Base-by-base conservation (phyloP, 129 eudicot genomes). In the Dittrichia graveolens region DNA sequence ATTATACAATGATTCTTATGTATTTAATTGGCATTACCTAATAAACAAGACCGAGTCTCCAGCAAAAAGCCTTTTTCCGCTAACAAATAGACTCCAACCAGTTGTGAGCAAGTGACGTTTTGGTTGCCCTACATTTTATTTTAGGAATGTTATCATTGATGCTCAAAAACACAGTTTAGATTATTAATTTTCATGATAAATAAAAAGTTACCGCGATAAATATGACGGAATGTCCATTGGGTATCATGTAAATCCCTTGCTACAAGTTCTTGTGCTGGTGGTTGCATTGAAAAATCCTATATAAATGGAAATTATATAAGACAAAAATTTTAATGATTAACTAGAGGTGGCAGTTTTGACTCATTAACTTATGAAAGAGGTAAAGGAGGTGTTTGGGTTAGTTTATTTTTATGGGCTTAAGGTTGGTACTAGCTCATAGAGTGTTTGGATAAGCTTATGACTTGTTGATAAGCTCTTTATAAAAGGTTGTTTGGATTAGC, bases 21-120 rank as follows among this genome's bases (percentile, higher is more conserved):
- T n/a, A n/a, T n/a, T n/a, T n/a, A n/a, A n/a, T n/a, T 24, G 7
- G 13, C 48, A 39, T 72, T 85, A 90, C 99, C 99, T 84, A n/a
- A 94, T 95, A 83, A 95, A 95, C 49, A 95, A 79, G 52, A 95
- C 99, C 1, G 99, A 90, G 79, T 90, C 99, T 46, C 97, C 99
- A 0, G 99, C 99, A 83, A 90, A 78, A 77, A 95, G 87, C 85
- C 97, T 82, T 78, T 95, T 95, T 15, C 94, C 99, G 24, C 95
- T 82, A 61, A 95, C 97, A 78, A 95, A 95, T 37, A 90, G 81
- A 81, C 99, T 95, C 99, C 99, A 95, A 19, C 99, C 99, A 9
- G 97, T 95, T 12, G 99, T 95, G 40, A 95, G 94, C 86, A 95
- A 84, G 81, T 95, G 99, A 61, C 99, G 88, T 76, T 95, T 95